Percentiles rank a stretch among this genome's conserved stretches.
Conservation (phyloP, 208 protist species). For the Trypanosoma caninum region DNA sequence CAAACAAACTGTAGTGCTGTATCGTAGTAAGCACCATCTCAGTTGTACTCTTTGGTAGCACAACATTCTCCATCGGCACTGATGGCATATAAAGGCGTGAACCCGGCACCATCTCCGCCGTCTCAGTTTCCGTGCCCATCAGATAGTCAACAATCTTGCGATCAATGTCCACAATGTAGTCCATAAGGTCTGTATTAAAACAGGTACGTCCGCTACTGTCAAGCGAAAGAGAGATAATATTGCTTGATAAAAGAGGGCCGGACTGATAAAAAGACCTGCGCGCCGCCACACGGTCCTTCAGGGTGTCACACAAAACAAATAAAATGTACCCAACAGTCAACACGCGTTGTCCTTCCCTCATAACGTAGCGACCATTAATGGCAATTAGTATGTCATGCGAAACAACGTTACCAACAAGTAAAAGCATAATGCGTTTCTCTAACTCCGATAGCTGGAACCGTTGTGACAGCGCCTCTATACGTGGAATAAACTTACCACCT, state of each 20-base stretch:
- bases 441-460: conserved; percentile 75
- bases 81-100: conserved; percentile 76
- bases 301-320: conserved; percentile 84
- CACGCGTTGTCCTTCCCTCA: conserved; percentile 74
- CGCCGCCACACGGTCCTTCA: conserved; percentile 78
- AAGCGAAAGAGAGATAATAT: conserved; percentile 65
- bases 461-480: conserved; percentile 79
- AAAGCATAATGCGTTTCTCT: conserved; percentile 87
- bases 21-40: conserved; percentile 82
- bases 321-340: conserved; percentile 90
- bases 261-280: conserved; percentile 89
- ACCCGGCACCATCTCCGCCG: conserved; percentile 88
- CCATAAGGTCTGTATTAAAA: conserved; percentile 92
- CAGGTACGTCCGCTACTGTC: conserved; percentile 42
- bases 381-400: conserved; percentile 90
- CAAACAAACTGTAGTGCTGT: conserved; percentile 85
- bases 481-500: conserved; percentile 60
- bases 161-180: conserved; percentile 90
- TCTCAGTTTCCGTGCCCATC: conserved; percentile 87
- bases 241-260: conserved; percentile 63
- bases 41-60: conserved; percentile 76
- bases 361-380: conserved; percentile 83
- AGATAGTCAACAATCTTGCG: conserved; percentile 91
- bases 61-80: conserved; percentile 78
- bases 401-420: conserved; percentile 83